Evolutionary conservation across 164 flowering plant species (phyloP), one percentile per base, ranked within the genome.

Genomic region (Aristolochia contorta): DNA sequence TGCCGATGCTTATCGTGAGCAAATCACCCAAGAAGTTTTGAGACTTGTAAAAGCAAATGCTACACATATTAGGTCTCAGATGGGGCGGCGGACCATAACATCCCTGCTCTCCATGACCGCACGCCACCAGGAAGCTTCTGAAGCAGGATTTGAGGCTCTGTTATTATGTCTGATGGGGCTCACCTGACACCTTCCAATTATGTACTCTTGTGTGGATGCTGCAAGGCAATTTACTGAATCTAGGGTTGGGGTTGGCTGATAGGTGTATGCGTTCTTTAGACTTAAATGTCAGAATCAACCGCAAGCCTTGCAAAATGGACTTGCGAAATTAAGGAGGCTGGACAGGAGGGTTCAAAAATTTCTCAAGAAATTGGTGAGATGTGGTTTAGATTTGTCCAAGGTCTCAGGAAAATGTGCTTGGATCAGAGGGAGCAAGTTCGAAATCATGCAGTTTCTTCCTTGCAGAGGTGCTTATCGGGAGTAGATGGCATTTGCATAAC

Each of bases 1-100:
- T 20, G 77, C 80, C 21, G 78, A 77, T 71, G 75, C 80, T 12
- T 77, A 77, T 59, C 74, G 80, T 57, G 80, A 77, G 65, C 67
- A 74, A 47, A 77, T 77, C 30, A 74, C 80, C 0, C 74, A 74
- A 49, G 80, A 77, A 67, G 72, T 77, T n/a, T 61, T 25, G 59
- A 61, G 71, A 43, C 73, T 77, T 25, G 80, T 77, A 47, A 74
- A 74, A 67, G 74, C 77, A 47, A 77, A 74, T 63, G 75, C 75
- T 19, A 58, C 69, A 4, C 75, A 71, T 59, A 77, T 77, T 43
- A 69, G 75, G 58, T 74, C 78, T 43, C 77, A 67, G 56, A 59
- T 65, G 67, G 80, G 80, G 13, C 74, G 80, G 80, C 73, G 72
- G n/a, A 67, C 77, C 15, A 74, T 77, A 27, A 67, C 69, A 21